Base-by-base conservation (phyloP, 2,329 filamentous ascomycete genomes). In the Neopestalotiopsis rosae region DNA sequence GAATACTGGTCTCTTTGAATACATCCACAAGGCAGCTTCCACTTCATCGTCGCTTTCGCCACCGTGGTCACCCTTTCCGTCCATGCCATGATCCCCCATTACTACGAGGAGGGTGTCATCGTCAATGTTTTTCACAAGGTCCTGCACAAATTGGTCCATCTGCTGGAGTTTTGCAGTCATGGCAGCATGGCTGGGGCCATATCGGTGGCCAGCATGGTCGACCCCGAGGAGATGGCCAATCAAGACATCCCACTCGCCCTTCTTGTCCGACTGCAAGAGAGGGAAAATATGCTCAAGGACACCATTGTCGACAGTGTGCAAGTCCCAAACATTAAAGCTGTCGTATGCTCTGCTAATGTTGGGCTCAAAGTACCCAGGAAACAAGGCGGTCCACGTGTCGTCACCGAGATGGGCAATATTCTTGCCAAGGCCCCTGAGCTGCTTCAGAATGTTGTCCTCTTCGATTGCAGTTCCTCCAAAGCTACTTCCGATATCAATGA, bases 21-120 rank as follows among this genome's bases (percentile, higher is more conserved):
- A 99, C 94, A 99, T 97, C 95, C 96, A 99, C 61, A 99, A 81
- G 2, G 96, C 94, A 68, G 96, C 94, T 80, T 99, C 91, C 6
- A 99, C 89, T 79, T 99, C 96, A 72, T 98, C 94, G 74, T 98
- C 94, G 40, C 95, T 98, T 83, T 99, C 96, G 67, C 96, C 96
- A n/a, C 96, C 96, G 77, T 99, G 96, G 73, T 99, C 96, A 20
- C 96, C 96, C 82, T 99, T 98, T 70, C 89, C 85, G 79, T 99
- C 96, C 96, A 99, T 99, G 12, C 96, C 96, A 77, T 99, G 96
- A 78, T 99, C 96, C n/a, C 96, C 96, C 94, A 99, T 97, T 14
- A 99, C 93, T 24, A 99, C 90, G 45, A 99, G 84, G 28, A 99
- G 84, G 0, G 96, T 99, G 67, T 94, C 84, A 66, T 98, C 92